Percentiles rank a stretch among this genome's conserved stretches.
Evolutionary conservation across 306 rosid genomes (phyloP).

Genomic region (Cicer yamashitae): DNA sequence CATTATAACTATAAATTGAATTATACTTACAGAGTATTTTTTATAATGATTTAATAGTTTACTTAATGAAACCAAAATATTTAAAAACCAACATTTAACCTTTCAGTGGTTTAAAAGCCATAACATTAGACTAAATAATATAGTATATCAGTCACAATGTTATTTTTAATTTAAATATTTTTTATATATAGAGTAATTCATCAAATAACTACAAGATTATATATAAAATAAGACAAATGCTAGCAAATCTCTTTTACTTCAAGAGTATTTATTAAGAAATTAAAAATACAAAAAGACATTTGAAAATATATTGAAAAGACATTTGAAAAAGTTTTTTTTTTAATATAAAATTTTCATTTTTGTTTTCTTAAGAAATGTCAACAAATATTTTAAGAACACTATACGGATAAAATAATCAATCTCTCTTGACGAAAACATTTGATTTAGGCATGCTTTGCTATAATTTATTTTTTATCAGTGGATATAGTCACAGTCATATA

Average conservation of each 20-base stretch:
- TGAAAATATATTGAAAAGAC: no score
- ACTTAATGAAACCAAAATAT: neutral
- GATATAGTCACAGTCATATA: conserved; percentile 16
- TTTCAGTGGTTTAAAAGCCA: conserved; percentile 12
- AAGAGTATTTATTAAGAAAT: no score
- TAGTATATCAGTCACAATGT: conserved; percentile 7
- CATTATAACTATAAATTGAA: no score
- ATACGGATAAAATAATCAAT: neutral
- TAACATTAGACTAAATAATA: neutral
- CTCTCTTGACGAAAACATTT: conserved; percentile 35
- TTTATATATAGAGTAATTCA: neutral
- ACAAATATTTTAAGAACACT: no score
- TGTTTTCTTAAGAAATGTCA: no score
- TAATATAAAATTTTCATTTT: no score
- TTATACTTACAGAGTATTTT: no score
- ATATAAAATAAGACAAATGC: neutral
- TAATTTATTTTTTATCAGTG: conserved; percentile 33
- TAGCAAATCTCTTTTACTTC: no score
- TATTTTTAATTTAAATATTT: neutral
- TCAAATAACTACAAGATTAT: neutral
- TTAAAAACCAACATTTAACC: neutral
- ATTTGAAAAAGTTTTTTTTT: no score
- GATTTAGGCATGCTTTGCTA: conserved; percentile 27
- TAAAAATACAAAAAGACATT: no score
- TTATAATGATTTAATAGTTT: no score